Evolutionary conservation across 805 yeast genomes (phyloP).

Genomic region (Yarrowia deformans): DNA sequence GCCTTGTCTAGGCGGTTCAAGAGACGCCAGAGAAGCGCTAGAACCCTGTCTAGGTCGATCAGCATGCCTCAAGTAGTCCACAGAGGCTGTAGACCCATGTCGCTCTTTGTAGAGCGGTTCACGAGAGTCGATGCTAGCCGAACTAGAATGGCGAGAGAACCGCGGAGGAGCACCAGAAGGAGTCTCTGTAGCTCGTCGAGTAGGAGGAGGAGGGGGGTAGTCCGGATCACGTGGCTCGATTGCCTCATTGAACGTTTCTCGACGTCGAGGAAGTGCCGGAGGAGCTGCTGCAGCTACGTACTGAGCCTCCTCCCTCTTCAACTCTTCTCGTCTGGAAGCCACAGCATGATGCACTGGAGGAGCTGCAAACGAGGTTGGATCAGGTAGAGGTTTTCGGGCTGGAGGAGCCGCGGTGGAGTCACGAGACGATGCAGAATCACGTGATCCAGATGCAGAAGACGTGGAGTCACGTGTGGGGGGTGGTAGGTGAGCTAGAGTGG

Average conservation of each 20-base stretch:
- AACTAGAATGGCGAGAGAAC: background rate
- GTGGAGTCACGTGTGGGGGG: background rate
- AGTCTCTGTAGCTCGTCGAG: constrained; percentile 12
- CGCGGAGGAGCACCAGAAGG: background rate
- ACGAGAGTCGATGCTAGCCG: background rate
- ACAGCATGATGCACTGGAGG: constrained; percentile 36
- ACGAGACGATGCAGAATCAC: background rate
- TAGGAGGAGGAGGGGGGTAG: constrained; percentile 27
- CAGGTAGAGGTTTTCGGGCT: constrained; percentile 10
- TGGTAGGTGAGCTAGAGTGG: background rate
- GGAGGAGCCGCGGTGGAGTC: background rate
- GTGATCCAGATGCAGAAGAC: background rate
- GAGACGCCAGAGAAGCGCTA: background rate
- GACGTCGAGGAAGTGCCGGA: constrained; percentile 9
- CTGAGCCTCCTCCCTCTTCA: background rate
- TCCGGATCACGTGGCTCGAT: background rate
- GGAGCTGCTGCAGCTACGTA: background rate
- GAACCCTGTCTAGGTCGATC: background rate
- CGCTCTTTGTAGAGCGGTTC: background rate
- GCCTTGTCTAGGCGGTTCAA: background rate
- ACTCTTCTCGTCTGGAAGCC: constrained; percentile 8
- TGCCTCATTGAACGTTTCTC: constrained; percentile 3
- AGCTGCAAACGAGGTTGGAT: constrained; percentile 13
- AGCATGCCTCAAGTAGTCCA: background rate
- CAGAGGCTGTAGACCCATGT: background rate